Conservation (phyloP, 2,329 filamentous ascomycete species). For the Hypoxylon sp. region DNA sequence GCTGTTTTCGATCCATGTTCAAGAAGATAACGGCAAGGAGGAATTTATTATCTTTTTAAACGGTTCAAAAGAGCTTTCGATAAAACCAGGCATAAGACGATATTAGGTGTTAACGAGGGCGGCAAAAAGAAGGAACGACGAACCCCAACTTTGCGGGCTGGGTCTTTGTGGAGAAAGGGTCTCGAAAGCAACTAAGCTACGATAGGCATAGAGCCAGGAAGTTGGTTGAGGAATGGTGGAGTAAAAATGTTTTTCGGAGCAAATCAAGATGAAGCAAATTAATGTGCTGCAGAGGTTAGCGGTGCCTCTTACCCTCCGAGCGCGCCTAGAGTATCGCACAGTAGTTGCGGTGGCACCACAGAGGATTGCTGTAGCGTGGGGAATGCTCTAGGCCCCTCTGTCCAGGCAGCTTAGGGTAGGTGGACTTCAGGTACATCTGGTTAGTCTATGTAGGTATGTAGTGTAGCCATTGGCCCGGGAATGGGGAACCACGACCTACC, state of each 20-base stretch:
- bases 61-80: constrained; percentile 4
- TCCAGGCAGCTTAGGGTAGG: not conserved
- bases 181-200: constrained; percentile 44
- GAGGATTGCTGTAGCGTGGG: constrained; percentile 28
- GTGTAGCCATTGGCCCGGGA: constrained; percentile 42
- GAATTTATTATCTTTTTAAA: constrained; percentile 6
- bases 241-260: constrained; percentile 13
- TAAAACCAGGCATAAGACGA: constrained; percentile 1
- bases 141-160: constrained; percentile 44
- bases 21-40: constrained; percentile 19
- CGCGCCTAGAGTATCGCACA: constrained; percentile 17
- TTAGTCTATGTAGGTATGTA: too few relatives aligned
- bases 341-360: constrained; percentile 36
- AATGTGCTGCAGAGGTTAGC: constrained; percentile 14
- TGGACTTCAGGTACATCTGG: constrained; percentile 1
- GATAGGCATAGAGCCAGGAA: constrained; percentile 54
- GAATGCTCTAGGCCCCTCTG: constrained; percentile 25
- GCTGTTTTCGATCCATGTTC: constrained; percentile 17
- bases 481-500: constrained; percentile 33
- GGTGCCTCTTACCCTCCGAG: constrained; percentile 7
- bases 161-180: constrained; percentile 52
- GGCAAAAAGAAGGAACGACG: constrained; percentile 18
- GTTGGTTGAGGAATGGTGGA: constrained; percentile 62
- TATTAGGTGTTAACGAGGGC: constrained; percentile 12
- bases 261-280: constrained; percentile 44